Conservation (phyloP, 768 basidiomycete species). For the Hydnomerulius pinastri region DNA sequence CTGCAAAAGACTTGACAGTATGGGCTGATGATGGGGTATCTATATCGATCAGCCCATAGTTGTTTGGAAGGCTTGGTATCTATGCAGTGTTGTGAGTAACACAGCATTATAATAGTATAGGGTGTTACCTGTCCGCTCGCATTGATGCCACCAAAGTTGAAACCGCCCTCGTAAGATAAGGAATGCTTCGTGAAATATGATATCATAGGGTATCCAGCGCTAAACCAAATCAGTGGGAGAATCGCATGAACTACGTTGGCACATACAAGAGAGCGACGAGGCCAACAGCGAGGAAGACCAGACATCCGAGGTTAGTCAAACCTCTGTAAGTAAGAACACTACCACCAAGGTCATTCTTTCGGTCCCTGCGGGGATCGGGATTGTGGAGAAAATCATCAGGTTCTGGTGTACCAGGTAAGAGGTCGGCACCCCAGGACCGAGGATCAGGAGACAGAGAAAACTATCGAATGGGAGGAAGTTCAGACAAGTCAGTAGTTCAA, state of each 20-base stretch:
- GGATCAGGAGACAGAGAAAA: constrained; percentile 78
- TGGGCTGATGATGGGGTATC: constrained; percentile 69
- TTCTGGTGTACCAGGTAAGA: constrained; percentile 57
- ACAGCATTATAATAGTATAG: neutral
- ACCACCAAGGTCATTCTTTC: constrained; percentile 53
- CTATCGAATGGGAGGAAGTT: constrained; percentile 34
- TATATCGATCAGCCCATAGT: constrained; percentile 71
- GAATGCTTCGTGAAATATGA: constrained; percentile 51
- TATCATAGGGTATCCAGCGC: constrained; percentile 65
- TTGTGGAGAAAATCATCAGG: constrained; percentile 75
- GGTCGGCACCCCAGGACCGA: constrained; percentile 67
- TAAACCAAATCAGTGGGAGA: constrained; percentile 23
- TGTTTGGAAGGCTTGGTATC: constrained; percentile 62
- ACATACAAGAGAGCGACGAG: constrained; percentile 63
- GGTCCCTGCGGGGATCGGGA: constrained; percentile 65
- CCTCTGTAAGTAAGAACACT: constrained; percentile 70
- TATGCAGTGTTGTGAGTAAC: constrained; percentile 20
- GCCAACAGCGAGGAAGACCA: constrained; percentile 54
- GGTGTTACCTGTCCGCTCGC: constrained; percentile 63
- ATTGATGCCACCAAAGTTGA: constrained; percentile 78
- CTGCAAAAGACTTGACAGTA: constrained; percentile 51
- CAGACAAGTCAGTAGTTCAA: neutral
- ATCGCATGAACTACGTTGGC: neutral
- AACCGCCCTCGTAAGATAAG: constrained; percentile 57
- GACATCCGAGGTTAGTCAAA: constrained; percentile 69